Conservation (phyloP, 495 filamentous ascomycete genomes). For the Tirmania nivea region DNA sequence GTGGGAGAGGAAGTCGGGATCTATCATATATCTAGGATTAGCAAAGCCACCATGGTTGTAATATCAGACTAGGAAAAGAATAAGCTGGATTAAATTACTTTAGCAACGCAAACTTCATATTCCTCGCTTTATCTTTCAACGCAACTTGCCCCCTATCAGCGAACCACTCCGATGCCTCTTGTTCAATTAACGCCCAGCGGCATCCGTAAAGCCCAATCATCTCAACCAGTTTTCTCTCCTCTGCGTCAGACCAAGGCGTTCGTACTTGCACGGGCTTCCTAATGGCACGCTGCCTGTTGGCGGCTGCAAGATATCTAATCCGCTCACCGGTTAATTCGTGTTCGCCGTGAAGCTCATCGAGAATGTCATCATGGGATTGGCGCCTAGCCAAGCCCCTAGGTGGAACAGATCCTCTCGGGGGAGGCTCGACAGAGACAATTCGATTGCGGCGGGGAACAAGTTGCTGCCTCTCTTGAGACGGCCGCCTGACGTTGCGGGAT, state of each 20-base stretch:
- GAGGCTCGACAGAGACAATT: too few relatives aligned
- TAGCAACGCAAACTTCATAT: constrained; percentile 28
- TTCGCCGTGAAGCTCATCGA: background rate
- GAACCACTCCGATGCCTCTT: constrained; percentile 9
- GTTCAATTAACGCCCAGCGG: constrained; percentile 4
- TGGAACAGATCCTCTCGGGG: too few relatives aligned
- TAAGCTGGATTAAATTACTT: constrained; percentile 20
- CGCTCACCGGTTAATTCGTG: background rate
- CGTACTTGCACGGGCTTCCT: constrained; percentile 25
- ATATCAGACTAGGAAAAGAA: too few relatives aligned
- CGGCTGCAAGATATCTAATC: background rate
- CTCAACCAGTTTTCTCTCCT: constrained; percentile 30
- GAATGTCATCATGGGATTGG: background rate
- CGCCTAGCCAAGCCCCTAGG: too few relatives aligned
- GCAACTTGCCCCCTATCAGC: constrained; percentile 23
- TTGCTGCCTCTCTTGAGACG: too few relatives aligned
- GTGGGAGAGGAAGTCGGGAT: too few relatives aligned
- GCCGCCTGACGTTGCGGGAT: too few relatives aligned
- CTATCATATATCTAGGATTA: too few relatives aligned
- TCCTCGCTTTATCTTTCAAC: constrained; percentile 31
- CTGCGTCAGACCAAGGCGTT: constrained; percentile 22
- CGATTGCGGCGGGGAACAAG: too few relatives aligned
- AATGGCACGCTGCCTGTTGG: constrained; percentile 6
- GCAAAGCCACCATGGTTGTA: too few relatives aligned
- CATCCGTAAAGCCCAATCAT: constrained; percentile 28